Conservation (phyloP, 768 basidiomycete species). For the Glaciozyma antarctica region DNA sequence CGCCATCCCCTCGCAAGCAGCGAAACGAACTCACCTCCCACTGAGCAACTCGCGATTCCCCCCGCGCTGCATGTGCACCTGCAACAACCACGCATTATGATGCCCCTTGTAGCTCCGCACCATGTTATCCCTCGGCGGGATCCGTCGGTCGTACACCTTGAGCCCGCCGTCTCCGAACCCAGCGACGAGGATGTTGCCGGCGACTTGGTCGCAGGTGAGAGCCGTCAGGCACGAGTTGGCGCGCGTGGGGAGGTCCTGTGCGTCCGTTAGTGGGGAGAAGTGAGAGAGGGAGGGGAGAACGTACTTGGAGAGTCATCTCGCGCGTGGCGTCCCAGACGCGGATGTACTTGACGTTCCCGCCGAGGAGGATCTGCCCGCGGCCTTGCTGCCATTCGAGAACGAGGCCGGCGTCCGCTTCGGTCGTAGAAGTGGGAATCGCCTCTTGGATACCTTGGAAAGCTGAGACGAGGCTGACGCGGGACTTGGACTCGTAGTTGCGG, state of each 20-base stretch:
- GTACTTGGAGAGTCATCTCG: conserved; percentile 64
- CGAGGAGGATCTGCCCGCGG: conserved; percentile 72
- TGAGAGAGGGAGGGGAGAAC: conserved; percentile 30
- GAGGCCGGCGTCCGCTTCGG: conserved; percentile 70
- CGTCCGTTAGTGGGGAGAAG: background rate
- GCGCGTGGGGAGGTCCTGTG: conserved; percentile 77
- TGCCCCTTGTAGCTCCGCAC: conserved; percentile 60
- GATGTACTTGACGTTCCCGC: conserved; percentile 80
- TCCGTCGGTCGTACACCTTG: conserved; percentile 82
- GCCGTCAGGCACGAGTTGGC: conserved; percentile 83
- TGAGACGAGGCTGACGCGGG: conserved; percentile 81
- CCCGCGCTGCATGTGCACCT: conserved; percentile 71
- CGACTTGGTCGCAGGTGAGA: conserved; percentile 64
- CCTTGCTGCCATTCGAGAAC: conserved; percentile 90
- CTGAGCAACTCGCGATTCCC: conserved; percentile 64
- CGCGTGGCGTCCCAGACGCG: conserved; percentile 92
- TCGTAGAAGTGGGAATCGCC: conserved; percentile 48
- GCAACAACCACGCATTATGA: conserved; percentile 82
- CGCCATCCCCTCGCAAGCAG: background rate
- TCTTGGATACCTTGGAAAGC: conserved; percentile 83
- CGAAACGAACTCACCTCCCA: conserved; percentile 55
- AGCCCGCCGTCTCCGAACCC: conserved; percentile 88
- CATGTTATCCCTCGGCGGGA: conserved; percentile 71
- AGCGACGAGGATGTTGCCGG: conserved; percentile 70
- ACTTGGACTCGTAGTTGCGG: conserved; percentile 73